A percentile compares a stretch with the other conserved stretches of the same genome.
Conservation (phyloP, 768 basidiomycete genomes). For the Trametes villosa region DNA sequence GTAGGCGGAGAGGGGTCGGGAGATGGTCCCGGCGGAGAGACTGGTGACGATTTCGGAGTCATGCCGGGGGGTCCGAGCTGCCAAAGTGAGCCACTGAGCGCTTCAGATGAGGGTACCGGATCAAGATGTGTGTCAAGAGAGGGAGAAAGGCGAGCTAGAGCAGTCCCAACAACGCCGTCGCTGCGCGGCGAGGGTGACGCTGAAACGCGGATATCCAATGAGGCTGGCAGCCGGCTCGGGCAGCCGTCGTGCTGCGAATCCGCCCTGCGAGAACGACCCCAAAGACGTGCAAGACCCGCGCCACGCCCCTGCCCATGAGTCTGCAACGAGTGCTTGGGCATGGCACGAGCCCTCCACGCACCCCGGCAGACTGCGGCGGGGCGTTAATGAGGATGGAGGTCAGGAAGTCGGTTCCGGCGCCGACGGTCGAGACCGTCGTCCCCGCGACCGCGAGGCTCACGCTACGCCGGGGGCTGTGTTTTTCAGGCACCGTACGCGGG, state of each 20-base stretch:
- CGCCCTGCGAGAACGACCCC: conserved; percentile 3
- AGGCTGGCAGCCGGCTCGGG: conserved; percentile 13
- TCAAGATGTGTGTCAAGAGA: background rate
- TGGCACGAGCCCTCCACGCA: conserved; percentile 17
- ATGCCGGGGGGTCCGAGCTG: no score
- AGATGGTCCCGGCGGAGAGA: no score
- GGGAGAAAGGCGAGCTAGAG: background rate
- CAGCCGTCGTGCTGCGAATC: background rate
- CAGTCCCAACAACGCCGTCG: conserved; percentile 3
- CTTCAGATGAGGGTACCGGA: no score
- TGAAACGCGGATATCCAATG: conserved; percentile 19
- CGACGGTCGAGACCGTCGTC: background rate
- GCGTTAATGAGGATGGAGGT: background rate
- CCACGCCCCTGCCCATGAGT: conserved; percentile 7
- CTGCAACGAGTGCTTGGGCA: conserved; percentile 8
- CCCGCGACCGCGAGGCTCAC: background rate
- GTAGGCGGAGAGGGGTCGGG: no score
- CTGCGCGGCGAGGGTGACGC: conserved; percentile 3
- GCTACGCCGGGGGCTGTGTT: conserved; percentile 12
- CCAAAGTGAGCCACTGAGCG: no score
- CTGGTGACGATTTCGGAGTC: no score
- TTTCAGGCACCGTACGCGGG: background rate
- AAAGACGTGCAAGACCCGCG: conserved; percentile 4
- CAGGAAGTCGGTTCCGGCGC: background rate
- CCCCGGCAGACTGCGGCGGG: background rate